Conservation (phyloP, 129 eudicot species). For the Flaveria brownii region DNA sequence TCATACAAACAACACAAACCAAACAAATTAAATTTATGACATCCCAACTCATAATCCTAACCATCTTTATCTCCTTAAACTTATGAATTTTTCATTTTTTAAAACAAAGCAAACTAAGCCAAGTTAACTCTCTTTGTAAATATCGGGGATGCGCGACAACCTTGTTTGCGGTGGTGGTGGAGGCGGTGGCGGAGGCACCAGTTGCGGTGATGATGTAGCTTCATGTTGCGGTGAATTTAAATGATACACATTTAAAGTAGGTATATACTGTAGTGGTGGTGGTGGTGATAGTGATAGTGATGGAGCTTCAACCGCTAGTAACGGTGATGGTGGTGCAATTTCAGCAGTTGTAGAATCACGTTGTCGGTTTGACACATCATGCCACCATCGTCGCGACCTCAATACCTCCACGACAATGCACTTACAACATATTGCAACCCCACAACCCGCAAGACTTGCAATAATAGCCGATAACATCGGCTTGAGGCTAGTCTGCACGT, state of each 20-base stretch:
- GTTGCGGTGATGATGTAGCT: conserved; percentile 11
- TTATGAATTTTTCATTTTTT: conserved; percentile 1
- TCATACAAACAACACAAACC: conserved; percentile 18
- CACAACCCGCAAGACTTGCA: conserved; percentile 77
- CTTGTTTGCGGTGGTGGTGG: background rate
- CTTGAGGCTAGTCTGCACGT: conserved; percentile 51
- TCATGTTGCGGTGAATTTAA: conserved; percentile 19
- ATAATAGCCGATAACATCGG: conserved; percentile 64
- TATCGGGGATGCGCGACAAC: background rate
- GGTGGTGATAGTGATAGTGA: conserved; percentile 5
- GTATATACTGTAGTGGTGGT: conserved; percentile 21
- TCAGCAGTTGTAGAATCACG: conserved; percentile 12
- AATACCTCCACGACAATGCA: conserved; percentile 59
- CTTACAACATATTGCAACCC: conserved; percentile 78
- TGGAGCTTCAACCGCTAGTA: conserved; percentile 16
- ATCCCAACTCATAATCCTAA: conserved; percentile 11
- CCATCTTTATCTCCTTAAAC: background rate
- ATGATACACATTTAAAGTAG: conserved; percentile 17
- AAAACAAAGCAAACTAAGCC: background rate
- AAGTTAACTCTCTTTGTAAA: background rate
- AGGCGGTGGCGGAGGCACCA: background rate
- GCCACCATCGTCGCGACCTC: conserved; percentile 61
- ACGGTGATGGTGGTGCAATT: conserved; percentile 23
- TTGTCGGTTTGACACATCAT: conserved; percentile 22
- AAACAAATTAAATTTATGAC: background rate